These are phyloP conservation scores for Pleurotus salmoneostramineus DNA, from an alignment of 768 basidiomycete species.

Conservation along the genomic window DNA sequence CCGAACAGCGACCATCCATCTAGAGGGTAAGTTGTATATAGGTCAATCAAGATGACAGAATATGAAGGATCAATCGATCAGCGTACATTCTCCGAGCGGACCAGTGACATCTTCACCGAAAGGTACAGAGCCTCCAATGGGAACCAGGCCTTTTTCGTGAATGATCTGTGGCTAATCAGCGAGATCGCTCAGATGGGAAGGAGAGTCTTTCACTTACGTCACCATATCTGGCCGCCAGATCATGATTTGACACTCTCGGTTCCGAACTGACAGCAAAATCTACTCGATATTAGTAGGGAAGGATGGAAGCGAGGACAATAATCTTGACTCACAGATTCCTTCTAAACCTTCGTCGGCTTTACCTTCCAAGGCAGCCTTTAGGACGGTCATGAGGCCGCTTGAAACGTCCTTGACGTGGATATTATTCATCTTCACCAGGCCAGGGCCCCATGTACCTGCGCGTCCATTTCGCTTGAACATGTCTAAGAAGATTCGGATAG, in stretches of 20 bases:
- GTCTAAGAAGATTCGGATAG: conserved; percentile 31
- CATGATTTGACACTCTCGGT: conserved; percentile 22
- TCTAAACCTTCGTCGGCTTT: conserved; percentile 36
- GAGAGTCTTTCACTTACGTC: conserved; percentile 23
- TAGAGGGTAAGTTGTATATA: conserved; percentile 8
- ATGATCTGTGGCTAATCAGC: conserved; percentile 16
- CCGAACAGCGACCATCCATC: conserved; percentile 38
- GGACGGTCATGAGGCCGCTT: conserved; percentile 26
- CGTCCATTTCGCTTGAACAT: conserved; percentile 26
- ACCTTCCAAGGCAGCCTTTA: conserved; percentile 36
- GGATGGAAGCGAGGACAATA: background rate
- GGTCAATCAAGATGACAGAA: background rate
- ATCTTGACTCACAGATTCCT: conserved; percentile 31
- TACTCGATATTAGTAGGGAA: conserved; percentile 12
- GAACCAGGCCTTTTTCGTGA: conserved; percentile 27
- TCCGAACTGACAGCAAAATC: conserved; percentile 30
- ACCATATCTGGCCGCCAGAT: conserved; percentile 29
- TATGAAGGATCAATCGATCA: background rate
- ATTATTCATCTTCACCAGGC: conserved; percentile 30
- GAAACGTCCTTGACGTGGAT: conserved; percentile 39
- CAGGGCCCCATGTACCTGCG: conserved; percentile 38
- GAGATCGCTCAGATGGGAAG: background rate
- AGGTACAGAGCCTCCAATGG: conserved; percentile 26
- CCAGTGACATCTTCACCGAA: conserved; percentile 28
- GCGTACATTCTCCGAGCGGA: conserved; percentile 33